Evolutionary conservation across 2,329 filamentous ascomycete genomes (phyloP).

Genomic region (Aphanoascus verrucosus): DNA sequence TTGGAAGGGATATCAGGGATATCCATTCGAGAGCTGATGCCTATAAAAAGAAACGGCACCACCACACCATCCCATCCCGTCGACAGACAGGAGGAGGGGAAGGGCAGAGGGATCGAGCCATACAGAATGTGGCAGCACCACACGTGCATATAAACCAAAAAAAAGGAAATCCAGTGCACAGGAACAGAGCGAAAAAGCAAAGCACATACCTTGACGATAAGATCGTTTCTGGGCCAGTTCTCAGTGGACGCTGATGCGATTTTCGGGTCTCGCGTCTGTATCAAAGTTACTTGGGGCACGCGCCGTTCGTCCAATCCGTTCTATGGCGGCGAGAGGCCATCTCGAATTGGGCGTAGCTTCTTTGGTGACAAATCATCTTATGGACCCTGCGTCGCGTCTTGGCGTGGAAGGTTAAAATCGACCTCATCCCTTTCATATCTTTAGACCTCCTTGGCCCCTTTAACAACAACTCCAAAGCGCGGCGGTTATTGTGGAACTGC

Average conservation of each 20-base stretch:
- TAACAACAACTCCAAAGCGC: no score
- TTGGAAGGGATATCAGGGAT: not conserved
- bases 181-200: slow-evolving; percentile 5
- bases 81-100: not conserved
- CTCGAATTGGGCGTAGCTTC: no score
- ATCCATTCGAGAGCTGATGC: not conserved
- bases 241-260: not conserved
- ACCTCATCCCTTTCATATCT: no score
- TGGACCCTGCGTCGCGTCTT: no score
- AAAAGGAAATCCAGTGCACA: not conserved
- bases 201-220: not conserved
- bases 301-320: no score
- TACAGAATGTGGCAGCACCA: slow-evolving; percentile 6
- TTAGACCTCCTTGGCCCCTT: no score
- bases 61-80: not conserved
- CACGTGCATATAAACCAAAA: slow-evolving; percentile 4
- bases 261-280: not conserved
- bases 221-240: not conserved
- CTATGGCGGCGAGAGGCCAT: no score
- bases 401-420: no score
- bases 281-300: not conserved
- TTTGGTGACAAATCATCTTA: no score
- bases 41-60: not conserved
- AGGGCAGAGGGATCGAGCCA: not conserved
- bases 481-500: no score